A percentile compares a stretch with the other conserved stretches of the same genome.
Evolutionary conservation across 2,329 filamentous ascomycete genomes (phyloP).

Genomic region (Cladophialophora chaetospira): DNA sequence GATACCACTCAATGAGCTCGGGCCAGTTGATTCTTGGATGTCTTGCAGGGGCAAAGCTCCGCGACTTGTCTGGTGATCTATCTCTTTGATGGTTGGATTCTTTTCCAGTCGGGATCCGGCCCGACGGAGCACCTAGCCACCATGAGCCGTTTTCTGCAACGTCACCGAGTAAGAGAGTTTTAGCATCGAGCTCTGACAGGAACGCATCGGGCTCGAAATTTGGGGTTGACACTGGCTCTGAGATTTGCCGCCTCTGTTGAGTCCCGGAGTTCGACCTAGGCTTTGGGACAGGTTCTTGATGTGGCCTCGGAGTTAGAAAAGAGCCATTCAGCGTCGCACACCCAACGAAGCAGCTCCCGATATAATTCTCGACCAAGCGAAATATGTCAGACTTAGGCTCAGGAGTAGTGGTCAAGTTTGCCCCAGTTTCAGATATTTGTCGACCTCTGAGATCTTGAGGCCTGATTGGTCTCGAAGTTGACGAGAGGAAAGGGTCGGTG

Average conservation of each 20-base stretch:
- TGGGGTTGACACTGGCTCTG: slow-evolving; percentile 30
- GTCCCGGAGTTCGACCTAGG: slow-evolving; percentile 35
- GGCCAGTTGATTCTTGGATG: slow-evolving; percentile 76
- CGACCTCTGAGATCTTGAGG: slow-evolving; percentile 1
- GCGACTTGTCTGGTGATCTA: slow-evolving; percentile 35
- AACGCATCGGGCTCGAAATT: slow-evolving; percentile 41
- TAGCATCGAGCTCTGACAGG: slow-evolving; percentile 69
- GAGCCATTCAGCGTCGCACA: slow-evolving; percentile 75
- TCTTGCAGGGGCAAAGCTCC: slow-evolving; percentile 55
- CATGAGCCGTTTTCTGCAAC: slow-evolving; percentile 79
- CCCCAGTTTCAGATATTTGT: not conserved
- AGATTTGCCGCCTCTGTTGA: slow-evolving; percentile 40
- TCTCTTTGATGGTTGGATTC: slow-evolving; percentile 39
- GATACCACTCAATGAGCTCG: slow-evolving; percentile 73
- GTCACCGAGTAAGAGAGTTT: slow-evolving; percentile 71
- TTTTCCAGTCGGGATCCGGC: slow-evolving; percentile 44
- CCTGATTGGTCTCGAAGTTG: slow-evolving; percentile 9
- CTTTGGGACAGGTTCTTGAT: slow-evolving; percentile 42
- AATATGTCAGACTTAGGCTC: slow-evolving; percentile 58
- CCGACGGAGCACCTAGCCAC: slow-evolving; percentile 65
- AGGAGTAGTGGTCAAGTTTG: not conserved
- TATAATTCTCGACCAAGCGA: slow-evolving; percentile 74
- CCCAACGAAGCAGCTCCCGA: slow-evolving; percentile 68
- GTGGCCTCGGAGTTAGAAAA: slow-evolving; percentile 61
- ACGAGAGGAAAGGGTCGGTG: slow-evolving; percentile 20